phyloP scores from a whole-genome alignment of 2,329 filamentous ascomycete genomes.

The Daldinia sp. region DNA sequence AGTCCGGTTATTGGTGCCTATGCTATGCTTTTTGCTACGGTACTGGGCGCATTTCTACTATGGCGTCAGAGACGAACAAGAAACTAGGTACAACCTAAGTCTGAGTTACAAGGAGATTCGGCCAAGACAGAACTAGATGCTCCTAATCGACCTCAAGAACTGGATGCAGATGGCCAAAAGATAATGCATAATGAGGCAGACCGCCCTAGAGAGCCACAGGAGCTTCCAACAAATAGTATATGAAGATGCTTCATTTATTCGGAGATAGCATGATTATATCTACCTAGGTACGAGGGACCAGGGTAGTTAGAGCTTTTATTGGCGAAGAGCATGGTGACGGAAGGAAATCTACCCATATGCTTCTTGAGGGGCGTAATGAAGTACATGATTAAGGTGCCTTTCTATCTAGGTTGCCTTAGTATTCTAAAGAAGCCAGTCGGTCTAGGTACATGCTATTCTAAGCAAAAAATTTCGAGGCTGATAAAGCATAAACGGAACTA shows the following conservation, averaged over 20 bases:
- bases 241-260: neutral
- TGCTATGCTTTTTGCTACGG: neutral
- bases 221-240: neutral
- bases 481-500: neutral
- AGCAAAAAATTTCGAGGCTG: neutral
- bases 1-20: constrained; percentile 17
- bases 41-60: neutral
- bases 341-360: no score
- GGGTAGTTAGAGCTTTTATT: no score
- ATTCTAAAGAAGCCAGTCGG: no score
- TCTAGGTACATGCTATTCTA: neutral
- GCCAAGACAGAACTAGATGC: constrained; percentile 16
- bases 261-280: neutral
- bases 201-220: neutral
- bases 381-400: no score
- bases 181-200: neutral
- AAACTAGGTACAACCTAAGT: neutral
- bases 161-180: neutral
- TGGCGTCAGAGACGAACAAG: constrained; percentile 10
- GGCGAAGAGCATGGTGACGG: no score
- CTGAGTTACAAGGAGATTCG: constrained; percentile 6
- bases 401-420: no score
- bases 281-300: no score
- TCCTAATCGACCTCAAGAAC: constrained; percentile 13
- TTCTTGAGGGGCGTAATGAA: no score